Base-by-base conservation (phyloP, 192 early-diverging fungal genomes). In the Rhizoclosmatium sp. region DNA sequence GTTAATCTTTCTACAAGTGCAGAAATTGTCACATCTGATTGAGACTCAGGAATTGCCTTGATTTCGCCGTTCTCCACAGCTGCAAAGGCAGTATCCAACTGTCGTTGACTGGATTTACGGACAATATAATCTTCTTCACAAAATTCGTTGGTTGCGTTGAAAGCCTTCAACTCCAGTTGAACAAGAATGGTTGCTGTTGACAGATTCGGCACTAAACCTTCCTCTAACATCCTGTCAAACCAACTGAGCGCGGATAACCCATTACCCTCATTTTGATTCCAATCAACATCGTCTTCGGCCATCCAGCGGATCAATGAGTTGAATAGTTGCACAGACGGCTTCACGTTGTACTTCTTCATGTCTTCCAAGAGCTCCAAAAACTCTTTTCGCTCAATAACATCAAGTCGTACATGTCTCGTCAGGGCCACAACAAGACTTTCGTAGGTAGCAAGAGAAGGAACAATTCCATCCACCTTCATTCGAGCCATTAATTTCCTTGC, bases 301-400 rank as follows among this genome's bases (percentile, higher is more conserved):
- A n/a, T 14, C 70, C 70, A 72, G 7, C 70, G 70, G 23, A 72
- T 16, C 12, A 72, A 12, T 58, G 70, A 72, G 49, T 72, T 51
- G 70, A 40, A 72, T 14, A 72, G 21, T 10, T 51, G 9, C 19
- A 41, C 54, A 48, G 70, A 58, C 45, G 45, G 70, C 9, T 14
- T 19, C n/a, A 72, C 54, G 19, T 49, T 51, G 39, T 14, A 12
- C 16, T 51, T 42, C 39, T n/a, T 72, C 39, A 72, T 39, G 31
- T 58, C 51, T 39, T 14, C 12, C 12, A 72, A 10, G 19, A 72
- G 10, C n/a, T 59, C 49, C 16, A 51, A 10, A 16, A 59, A n/a
- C 45, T 72, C 70, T 2, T 51, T 58, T 7, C 10, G 21, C 7
- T 7, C 19, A 51, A 14, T 39, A 4, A n/a, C 3, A 7, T 69